Base-by-base conservation (phyloP, 257 asterid species). In the Anisodus acutangulus region DNA sequence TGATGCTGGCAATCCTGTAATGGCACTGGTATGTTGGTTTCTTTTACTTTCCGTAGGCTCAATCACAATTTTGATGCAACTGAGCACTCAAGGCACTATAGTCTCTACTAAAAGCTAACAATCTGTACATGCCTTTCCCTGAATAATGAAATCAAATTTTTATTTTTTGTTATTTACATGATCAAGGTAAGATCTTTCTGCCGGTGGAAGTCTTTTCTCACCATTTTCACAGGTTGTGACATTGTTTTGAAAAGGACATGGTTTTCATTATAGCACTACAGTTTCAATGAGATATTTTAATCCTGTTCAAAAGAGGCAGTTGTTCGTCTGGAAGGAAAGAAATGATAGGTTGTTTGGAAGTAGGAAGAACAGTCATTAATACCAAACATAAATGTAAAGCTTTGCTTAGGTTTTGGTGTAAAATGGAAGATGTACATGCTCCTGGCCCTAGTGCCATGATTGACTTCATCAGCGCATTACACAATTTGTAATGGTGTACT, bases 1-100 rank as follows among this genome's bases (percentile, higher is more conserved):
- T 64, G 95, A 92, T 86, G 94, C 94, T 87, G 94, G 95, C 81
- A 97, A 97, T 85, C 98, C 98, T 72, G 99, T 93, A 88, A 94
- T 97, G 98, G 79, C 98, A 85, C 80, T 95, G 97, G 98, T 97
- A 93, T 81, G 98, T 84, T 54, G 16, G 41, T 86, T 68, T 85
- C 81, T 41, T 85, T 80, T 67, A 68, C 22, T 59, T 84, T 53
- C 10, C 43, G 31, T 66, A 58, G 62, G 67, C 60, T 51, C 66
- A 58, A 82, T 59, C 49, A 22, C 22, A 37, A 37, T 49, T 74
- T 39, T 74, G 62, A 74, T 49, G 81, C 62, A 49, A 74, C 62
- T 74, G 81, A 74, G 62, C 13, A 7, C 81, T 51, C n/a, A 74
- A 49, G 81, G 81, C 81, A 49, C 62, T 5, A 62, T 51, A 11